Evolutionary conservation across 1,284 basidiomycete genomes (phyloP).

Genomic region (Ganoderma multipileum): DNA sequence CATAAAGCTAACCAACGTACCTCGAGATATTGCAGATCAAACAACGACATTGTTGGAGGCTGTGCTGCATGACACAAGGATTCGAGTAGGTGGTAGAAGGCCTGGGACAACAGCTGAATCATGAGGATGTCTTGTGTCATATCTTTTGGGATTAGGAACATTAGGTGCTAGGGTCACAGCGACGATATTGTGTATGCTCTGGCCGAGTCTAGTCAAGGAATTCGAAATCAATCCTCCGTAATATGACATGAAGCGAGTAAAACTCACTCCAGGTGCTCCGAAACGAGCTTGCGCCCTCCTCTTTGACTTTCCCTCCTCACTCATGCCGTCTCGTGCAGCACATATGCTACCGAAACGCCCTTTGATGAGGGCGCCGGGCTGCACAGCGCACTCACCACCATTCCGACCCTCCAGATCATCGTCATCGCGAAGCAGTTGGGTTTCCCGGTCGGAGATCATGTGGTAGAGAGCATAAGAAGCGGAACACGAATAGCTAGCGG

Average conservation of each 20-base stretch:
- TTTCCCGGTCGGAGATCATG: slow-evolving; percentile 75
- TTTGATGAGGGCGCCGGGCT: slow-evolving; percentile 58
- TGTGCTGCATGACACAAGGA: slow-evolving; percentile 84
- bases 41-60: slow-evolving; percentile 80
- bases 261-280: slow-evolving; percentile 75
- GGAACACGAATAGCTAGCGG: slow-evolving; percentile 72
- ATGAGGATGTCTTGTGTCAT: slow-evolving; percentile 96
- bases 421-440: slow-evolving; percentile 70
- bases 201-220: slow-evolving; percentile 70
- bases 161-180: slow-evolving; percentile 86
- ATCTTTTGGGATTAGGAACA: slow-evolving; percentile 85
- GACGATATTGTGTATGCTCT: slow-evolving; percentile 89
- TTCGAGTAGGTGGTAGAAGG: slow-evolving; percentile 91
- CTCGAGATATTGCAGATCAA: slow-evolving; percentile 46
- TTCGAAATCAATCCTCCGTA: background rate
- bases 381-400: slow-evolving; percentile 30
- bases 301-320: slow-evolving; percentile 66
- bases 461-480: slow-evolving; percentile 77
- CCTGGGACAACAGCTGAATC: slow-evolving; percentile 90
- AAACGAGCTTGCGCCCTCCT: slow-evolving; percentile 68
- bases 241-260: slow-evolving; percentile 8
- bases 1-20: slow-evolving; percentile 20
- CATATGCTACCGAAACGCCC: slow-evolving; percentile 39
- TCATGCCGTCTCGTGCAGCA: slow-evolving; percentile 40
- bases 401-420: slow-evolving; percentile 49